Conservation (phyloP, 768 basidiomycete species). For the Calocybe gangraenosa region DNA sequence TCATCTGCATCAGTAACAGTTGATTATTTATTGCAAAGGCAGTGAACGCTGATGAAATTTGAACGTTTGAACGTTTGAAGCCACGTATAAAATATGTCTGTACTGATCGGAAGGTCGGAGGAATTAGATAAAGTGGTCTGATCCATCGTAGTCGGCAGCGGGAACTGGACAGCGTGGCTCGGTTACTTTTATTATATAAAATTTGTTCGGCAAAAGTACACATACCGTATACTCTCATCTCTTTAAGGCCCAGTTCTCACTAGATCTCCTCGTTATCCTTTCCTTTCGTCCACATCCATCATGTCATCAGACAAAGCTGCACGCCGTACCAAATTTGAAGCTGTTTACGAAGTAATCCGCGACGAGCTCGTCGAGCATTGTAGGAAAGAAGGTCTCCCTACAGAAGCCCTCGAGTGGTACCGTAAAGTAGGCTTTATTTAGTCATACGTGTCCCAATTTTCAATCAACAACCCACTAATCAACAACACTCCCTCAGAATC, state of each 20-base stretch:
- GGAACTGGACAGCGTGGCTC: not conserved
- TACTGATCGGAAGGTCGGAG: too few species aligned
- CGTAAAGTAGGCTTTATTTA: slow-evolving; percentile 48
- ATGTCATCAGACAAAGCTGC: slow-evolving; percentile 21
- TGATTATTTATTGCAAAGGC: too few species aligned
- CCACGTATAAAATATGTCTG: too few species aligned
- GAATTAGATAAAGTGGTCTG: not conserved
- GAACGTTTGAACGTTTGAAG: too few species aligned
- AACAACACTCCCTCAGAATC: slow-evolving; percentile 49
- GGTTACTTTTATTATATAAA: too few species aligned
- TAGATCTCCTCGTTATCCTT: too few species aligned
- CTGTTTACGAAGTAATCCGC: slow-evolving; percentile 65
- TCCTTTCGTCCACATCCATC: not conserved
- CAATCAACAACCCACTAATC: not conserved
- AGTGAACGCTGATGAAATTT: too few species aligned
- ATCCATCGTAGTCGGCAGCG: not conserved
- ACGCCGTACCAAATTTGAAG: slow-evolving; percentile 62
- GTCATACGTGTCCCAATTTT: not conserved
- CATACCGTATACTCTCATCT: too few species aligned
- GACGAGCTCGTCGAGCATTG: slow-evolving; percentile 75
- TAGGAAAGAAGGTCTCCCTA: slow-evolving; percentile 70
- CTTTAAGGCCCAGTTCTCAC: too few species aligned
- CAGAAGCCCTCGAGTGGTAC: slow-evolving; percentile 84
- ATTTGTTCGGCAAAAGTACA: too few species aligned
- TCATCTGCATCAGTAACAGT: too few species aligned